phyloP scores from a whole-genome alignment of 495 filamentous ascomycete species.

The Platismatia glauca region DNA sequence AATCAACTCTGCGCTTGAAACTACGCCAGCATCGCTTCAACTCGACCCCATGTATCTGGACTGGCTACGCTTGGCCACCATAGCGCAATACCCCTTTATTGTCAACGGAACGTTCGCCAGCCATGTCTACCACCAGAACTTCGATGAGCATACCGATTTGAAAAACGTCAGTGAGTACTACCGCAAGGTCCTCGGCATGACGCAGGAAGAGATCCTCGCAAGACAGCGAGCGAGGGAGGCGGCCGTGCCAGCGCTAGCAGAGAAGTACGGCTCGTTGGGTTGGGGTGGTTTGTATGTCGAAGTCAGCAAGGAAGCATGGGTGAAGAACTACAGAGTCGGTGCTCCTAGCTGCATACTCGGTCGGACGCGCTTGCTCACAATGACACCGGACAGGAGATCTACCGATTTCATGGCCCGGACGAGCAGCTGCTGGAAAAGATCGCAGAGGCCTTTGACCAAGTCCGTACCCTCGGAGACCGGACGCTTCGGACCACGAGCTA shows the following conservation, averaged over 20 bases:
- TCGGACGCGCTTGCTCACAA: not conserved
- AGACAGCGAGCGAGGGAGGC: too few species aligned
- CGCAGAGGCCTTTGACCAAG: not conserved
- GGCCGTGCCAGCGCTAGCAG: not conserved
- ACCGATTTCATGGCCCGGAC: not conserved
- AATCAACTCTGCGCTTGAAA: not conserved
- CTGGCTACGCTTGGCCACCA: not conserved
- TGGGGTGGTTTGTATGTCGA: not conserved
- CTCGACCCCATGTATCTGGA: conserved; percentile 1
- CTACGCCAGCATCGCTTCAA: not conserved
- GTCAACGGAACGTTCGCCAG: not conserved
- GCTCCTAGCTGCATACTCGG: not conserved
- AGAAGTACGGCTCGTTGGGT: not conserved
- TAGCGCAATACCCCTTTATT: not conserved
- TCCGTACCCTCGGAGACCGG: not conserved
- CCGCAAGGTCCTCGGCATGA: too few species aligned
- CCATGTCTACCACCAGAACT: not conserved
- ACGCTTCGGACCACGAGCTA: not conserved
- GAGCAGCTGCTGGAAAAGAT: not conserved
- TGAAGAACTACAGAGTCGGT: conserved; percentile 1
- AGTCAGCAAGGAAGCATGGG: not conserved
- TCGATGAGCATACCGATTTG: not conserved
- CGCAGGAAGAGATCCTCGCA: too few species aligned
- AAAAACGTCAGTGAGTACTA: not conserved
- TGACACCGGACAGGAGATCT: not conserved